Evolutionary conservation across 1,139 yeast species (phyloP).

Genomic region (Yamadazyma oceani): DNA sequence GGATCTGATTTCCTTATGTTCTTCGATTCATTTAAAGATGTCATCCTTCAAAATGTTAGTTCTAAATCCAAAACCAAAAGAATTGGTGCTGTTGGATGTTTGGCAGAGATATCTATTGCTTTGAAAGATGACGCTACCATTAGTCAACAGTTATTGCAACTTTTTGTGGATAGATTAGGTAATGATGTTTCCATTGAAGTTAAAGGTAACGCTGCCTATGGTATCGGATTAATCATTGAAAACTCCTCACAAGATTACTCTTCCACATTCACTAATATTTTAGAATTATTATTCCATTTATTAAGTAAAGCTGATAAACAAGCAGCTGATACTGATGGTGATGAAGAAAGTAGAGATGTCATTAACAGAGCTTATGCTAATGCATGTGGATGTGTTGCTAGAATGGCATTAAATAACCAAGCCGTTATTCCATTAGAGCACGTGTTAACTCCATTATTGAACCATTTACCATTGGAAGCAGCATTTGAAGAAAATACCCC

Average conservation of each 20-base stretch:
- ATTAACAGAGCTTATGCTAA: constrained; percentile 86
- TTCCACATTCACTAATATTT: constrained; percentile 63
- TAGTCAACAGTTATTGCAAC: constrained; percentile 66
- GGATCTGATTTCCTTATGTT: constrained; percentile 74
- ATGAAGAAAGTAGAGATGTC: constrained; percentile 78
- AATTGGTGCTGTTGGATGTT: constrained; percentile 81
- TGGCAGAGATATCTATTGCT: constrained; percentile 85
- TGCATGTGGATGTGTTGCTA: constrained; percentile 96
- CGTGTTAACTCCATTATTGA: constrained; percentile 72
- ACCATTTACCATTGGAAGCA: constrained; percentile 81
- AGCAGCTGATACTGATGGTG: constrained; percentile 56
- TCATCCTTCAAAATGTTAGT: constrained; percentile 58
- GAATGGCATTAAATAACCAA: constrained; percentile 78
- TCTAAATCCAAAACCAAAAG: constrained; percentile 74
- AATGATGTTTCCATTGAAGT: constrained; percentile 85
- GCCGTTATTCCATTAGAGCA: constrained; percentile 76
- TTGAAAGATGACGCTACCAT: constrained; percentile 68
- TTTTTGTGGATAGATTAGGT: constrained; percentile 66
- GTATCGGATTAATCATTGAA: constrained; percentile 81
- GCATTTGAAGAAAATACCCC: constrained; percentile 95
- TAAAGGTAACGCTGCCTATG: constrained; percentile 94
- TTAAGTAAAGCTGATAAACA: constrained; percentile 75
- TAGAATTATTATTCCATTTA: constrained; percentile 76
- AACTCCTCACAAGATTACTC: constrained; percentile 58
- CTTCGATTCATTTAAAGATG: constrained; percentile 71